These are phyloP conservation scores for Nyssa sinensis DNA, from an alignment of 148 eudicot genomes.

Conservation along the genomic window DNA sequence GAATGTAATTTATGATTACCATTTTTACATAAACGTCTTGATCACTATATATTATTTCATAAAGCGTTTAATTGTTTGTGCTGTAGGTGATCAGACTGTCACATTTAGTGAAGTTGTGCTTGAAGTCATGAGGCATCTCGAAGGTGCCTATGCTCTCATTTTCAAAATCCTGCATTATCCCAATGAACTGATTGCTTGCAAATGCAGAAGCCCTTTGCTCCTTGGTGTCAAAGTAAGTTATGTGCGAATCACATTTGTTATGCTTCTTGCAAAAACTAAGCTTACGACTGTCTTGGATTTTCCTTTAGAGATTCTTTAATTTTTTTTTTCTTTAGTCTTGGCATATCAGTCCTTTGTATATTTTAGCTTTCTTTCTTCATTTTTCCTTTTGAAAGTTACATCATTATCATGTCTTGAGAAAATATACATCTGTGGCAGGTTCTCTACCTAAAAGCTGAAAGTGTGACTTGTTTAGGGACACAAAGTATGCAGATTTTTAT, in stretches of 20 bases:
- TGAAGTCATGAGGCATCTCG: constrained; percentile 98
- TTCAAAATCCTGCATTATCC: constrained; percentile 95
- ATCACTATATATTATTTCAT: not conserved
- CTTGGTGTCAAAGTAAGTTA: constrained; percentile 91
- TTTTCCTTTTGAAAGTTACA: too few species aligned
- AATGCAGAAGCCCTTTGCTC: constrained; percentile 95
- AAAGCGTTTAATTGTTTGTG: constrained; percentile 14
- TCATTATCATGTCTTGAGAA: too few species aligned
- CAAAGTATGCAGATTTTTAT: too few species aligned
- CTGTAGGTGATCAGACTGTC: constrained; percentile 70
- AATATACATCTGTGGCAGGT: too few species aligned
- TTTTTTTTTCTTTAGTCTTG: too few species aligned
- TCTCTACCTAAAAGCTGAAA: too few species aligned
- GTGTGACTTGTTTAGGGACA: too few species aligned
- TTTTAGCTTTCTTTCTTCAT: too few species aligned
- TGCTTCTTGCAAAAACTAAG: not conserved
- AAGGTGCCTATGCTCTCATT: constrained; percentile 98
- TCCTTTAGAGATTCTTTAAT: not conserved
- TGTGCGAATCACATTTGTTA: not conserved
- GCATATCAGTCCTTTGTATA: too few species aligned
- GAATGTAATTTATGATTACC: not conserved
- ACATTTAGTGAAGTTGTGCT: constrained; percentile 91
- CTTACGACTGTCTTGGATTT: not conserved
- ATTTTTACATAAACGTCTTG: not conserved
- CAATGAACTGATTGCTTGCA: constrained; percentile 96